Evolutionary conservation across 2,329 filamentous ascomycete genomes (phyloP), one percentile per base, ranked within the genome.

Genomic region (Diaporthe ilicicola): DNA sequence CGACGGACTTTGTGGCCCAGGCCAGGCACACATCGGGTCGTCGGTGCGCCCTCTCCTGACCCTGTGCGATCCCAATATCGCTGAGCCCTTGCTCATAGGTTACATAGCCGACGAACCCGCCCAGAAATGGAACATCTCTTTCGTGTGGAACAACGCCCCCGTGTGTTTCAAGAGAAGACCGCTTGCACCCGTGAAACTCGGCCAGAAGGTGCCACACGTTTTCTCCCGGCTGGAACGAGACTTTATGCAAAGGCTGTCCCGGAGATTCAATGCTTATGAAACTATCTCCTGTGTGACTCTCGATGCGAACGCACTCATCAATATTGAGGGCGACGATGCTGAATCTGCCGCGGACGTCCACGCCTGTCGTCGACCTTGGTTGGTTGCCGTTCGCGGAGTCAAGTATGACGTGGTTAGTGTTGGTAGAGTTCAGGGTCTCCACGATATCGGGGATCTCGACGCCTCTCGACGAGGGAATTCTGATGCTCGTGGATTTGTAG

Each of bases 21-120:
- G 90, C 86, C 71, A 97, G 89, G 77, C 90, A 93, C 27, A 95
- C 83, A 78, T 97, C 94, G 0, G 93, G 91, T 13, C 88, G 83
- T 46, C 80, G 76, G 69, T 86, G 81, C 2, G 77, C 77, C 13
- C 79, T 76, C 4, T 77, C 74, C n/a, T 76, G 74, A 2, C 80
- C 74, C 12, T 81, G 67, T 1, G 74, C 24, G 27, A 92, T 83
- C 62, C 83, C 80, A 67, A 90, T 90, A 22, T 86, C 89, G 74
- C 86, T 84, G 1, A 97, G 83, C 0, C 94, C 93, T 78, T 94
- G 89, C 79, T 97, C 94, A 72, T 97, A 97, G 0, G 93, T 94
- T 64, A 94, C 87, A 76, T 92, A 97, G 0, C 94, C 94, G 82
- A 97, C 89, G 71, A 97, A 91, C 0, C 94, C 94, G 65, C 94